Evolutionary conservation across 1,284 basidiomycete species (phyloP), one percentile per base, ranked within the genome.

Genomic region (Irpex lacteus): DNA sequence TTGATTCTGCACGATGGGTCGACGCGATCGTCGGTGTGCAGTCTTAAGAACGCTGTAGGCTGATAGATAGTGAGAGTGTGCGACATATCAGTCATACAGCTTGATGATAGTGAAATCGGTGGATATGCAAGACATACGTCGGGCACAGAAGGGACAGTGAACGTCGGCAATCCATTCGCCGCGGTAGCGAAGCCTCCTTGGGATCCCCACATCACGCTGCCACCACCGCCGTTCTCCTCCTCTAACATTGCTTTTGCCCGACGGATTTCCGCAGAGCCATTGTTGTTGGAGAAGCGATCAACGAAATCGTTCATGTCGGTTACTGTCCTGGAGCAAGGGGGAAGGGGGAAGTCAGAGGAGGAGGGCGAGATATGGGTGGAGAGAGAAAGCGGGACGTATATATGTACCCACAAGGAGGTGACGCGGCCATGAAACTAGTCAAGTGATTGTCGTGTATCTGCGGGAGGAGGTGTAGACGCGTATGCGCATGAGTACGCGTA

Each of bases 1-100:
- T 99, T 99, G 82, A 99, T 99, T 77, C 86, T 89, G 81, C 95
- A 97, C 66, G 86, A 88, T 44, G 96, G 94, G 81, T 97, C 94
- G 63, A 93, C 92, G 70, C 89, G 91, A 78, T 97, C 95, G 76
- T 98, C 95, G 61, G 96, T 97, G 79, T 98, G 94, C 64, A 94
- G 78, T 70, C 90, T 85, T 71, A 98, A 82, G 80, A 98, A 98
- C 4, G 90, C 82, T 61, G 91, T 84, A n/a, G 96, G 95, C 96
- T 98, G 73, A 36, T 9, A 38, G 18, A 59, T 32, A 37, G 47
- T 55, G 65, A 11, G 21, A 5, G n/a, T 36, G n/a, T 11, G n/a
- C 40, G n/a, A 47, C 40, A 47, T 15, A 18, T 56, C 7, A 69
- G 47, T 32, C 32, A 34, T 34, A 34, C 32, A 34, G 32, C 32